These are phyloP conservation scores for Candida sithepensis DNA, from an alignment of 805 yeast species.

Conservation along the genomic window DNA sequence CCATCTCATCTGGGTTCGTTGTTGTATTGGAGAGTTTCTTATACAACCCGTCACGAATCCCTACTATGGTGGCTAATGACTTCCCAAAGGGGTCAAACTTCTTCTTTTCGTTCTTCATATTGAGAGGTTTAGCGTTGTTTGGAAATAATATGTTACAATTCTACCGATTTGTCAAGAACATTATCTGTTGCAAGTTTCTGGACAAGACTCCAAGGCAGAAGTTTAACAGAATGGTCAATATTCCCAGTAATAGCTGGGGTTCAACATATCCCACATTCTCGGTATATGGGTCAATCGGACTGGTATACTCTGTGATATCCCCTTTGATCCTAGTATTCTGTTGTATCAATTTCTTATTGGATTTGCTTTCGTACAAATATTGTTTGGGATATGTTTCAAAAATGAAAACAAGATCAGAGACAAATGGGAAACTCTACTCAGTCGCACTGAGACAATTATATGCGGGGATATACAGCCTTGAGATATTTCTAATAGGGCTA, in stretches of 20 bases:
- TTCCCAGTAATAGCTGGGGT: slow-evolving; percentile 68
- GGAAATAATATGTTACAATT: slow-evolving; percentile 69
- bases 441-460: slow-evolving; percentile 72
- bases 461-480: slow-evolving; percentile 78
- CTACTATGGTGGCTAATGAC: slow-evolving; percentile 68
- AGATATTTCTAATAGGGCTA: slow-evolving; percentile 72
- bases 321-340: slow-evolving; percentile 70
- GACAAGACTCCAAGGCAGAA: slow-evolving; percentile 62
- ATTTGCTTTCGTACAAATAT: slow-evolving; percentile 67
- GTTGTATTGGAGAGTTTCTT: slow-evolving; percentile 58
- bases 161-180: slow-evolving; percentile 43
- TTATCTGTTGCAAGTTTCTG: slow-evolving; percentile 32
- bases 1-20: slow-evolving; percentile 76
- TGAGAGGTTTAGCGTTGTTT: slow-evolving; percentile 72
- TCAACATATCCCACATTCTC: slow-evolving; percentile 73
- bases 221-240: slow-evolving; percentile 39
- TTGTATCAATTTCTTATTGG: slow-evolving; percentile 51
- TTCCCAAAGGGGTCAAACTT: slow-evolving; percentile 85
- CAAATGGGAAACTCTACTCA: slow-evolving; percentile 69
- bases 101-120: slow-evolving; percentile 70
- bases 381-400: slow-evolving; percentile 57
- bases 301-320: slow-evolving; percentile 74
- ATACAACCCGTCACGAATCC: slow-evolving; percentile 69
- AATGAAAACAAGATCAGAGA: slow-evolving; percentile 51
- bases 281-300: slow-evolving; percentile 71